Evolutionary conservation across 768 basidiomycete species (phyloP).

Genomic region (Leccinum subgranulosum): DNA sequence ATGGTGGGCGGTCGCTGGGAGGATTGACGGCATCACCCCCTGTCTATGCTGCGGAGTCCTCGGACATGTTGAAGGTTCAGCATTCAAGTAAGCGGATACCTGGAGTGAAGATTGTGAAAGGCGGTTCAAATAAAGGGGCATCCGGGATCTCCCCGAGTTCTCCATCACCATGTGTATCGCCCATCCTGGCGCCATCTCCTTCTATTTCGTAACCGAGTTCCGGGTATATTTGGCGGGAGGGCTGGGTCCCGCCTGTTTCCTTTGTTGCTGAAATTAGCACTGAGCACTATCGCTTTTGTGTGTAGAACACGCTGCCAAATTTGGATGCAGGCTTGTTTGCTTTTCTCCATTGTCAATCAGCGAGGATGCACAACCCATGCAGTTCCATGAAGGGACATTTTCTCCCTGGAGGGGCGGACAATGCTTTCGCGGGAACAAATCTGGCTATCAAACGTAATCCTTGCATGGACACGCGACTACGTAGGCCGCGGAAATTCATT

Average conservation of each 20-base stretch:
- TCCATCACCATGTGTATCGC: background rate
- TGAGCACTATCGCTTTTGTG: background rate
- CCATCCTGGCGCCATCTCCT: background rate
- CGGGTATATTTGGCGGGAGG: background rate
- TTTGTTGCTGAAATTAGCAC: slow-evolving; percentile 6
- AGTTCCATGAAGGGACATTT: background rate
- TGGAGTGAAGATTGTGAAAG: slow-evolving; percentile 32
- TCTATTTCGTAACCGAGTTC: slow-evolving; percentile 10
- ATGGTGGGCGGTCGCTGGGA: background rate
- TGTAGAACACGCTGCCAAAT: background rate
- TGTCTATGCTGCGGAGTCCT: slow-evolving; percentile 8
- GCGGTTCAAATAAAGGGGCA: slow-evolving; percentile 14
- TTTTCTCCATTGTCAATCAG: background rate
- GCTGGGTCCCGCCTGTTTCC: background rate
- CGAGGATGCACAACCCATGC: background rate
- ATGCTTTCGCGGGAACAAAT: slow-evolving; percentile 21
- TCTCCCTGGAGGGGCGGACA: background rate
- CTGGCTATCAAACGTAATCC: slow-evolving; percentile 5
- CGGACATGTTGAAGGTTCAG: slow-evolving; percentile 13
- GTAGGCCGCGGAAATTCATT: background rate
- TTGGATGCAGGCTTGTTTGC: background rate
- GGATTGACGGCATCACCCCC: background rate
- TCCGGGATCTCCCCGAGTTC: slow-evolving; percentile 4
- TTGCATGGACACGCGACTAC: background rate
- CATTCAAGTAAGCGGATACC: slow-evolving; percentile 27